Conservation (phyloP, 139 green algal genomes). For the Klebsormidium nitens region DNA sequence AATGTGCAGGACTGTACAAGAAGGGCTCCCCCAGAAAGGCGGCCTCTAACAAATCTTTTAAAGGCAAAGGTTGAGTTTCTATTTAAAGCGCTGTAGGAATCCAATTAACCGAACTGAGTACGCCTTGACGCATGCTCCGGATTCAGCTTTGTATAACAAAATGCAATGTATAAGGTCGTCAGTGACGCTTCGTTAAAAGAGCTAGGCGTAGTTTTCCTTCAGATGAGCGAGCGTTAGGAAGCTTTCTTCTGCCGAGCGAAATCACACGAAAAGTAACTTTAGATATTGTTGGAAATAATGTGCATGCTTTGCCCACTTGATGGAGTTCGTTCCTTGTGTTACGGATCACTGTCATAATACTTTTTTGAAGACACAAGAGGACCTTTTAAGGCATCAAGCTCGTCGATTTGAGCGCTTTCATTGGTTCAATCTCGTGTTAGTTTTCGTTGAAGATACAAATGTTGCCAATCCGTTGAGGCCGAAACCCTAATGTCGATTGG, state of each 20-base stretch:
- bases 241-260: constrained; percentile 22
- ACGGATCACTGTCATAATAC: constrained; percentile 18
- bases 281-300: constrained; percentile 35
- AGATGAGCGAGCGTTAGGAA: constrained; percentile 23
- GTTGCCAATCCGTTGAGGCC: constrained; percentile 22
- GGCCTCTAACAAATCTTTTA: constrained; percentile 35
- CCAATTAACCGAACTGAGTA: not conserved
- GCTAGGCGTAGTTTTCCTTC: constrained; percentile 34
- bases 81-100: not conserved
- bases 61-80: not conserved
- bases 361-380: constrained; percentile 7
- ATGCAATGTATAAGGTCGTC: constrained; percentile 28
- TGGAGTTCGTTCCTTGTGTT: constrained; percentile 13
- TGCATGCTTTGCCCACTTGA: constrained; percentile 23
- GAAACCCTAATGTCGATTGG: not conserved
- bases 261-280: constrained; percentile 26
- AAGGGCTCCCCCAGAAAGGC: too few relatives aligned
- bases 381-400: constrained; percentile 4
- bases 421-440: constrained; percentile 6
- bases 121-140: constrained; percentile 19
- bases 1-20: too few relatives aligned
- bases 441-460: constrained; percentile 2
- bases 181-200: constrained; percentile 27
- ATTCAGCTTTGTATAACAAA: constrained; percentile 17
- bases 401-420: constrained; percentile 12